Conservation (phyloP, 2,329 filamentous ascomycete genomes). For the Drechslerella coelobrocha region DNA sequence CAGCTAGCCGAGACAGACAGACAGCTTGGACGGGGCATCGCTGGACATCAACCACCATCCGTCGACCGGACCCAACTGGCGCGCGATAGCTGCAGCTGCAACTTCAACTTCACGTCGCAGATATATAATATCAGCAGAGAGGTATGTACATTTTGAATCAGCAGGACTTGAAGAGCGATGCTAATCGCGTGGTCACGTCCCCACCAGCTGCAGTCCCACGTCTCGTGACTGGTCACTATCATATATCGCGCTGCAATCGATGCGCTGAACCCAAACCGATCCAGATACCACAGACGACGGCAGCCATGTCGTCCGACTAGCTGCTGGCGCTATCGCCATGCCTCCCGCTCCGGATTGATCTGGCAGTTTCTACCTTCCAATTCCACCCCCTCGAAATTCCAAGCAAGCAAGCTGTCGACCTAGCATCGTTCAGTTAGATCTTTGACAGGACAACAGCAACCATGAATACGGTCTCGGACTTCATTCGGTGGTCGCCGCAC, state of each 20-base stretch:
- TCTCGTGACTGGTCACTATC: neutral
- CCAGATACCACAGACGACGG: conserved; percentile 1
- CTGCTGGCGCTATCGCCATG: conserved; percentile 17
- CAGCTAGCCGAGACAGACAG: no score
- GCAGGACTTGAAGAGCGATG: no score
- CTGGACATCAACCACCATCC: no score
- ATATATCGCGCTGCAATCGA: conserved; percentile 39
- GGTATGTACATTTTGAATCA: no score
- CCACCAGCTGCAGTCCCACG: no score
- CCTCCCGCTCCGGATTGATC: conserved; percentile 37
- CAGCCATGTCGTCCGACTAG: no score
- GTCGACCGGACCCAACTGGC: no score
- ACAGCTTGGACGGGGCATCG: no score
- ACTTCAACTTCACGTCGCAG: no score
- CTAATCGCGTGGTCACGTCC: no score
- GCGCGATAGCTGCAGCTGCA: no score
- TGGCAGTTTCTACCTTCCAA: neutral
- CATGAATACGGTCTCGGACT: conserved; percentile 61
- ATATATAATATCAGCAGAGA: no score
- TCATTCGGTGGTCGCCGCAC: conserved; percentile 65
- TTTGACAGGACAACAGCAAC: conserved; percentile 24
- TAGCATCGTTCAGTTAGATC: neutral
- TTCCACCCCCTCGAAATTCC: neutral
- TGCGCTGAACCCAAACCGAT: conserved; percentile 23
- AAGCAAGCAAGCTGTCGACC: neutral